These are phyloP conservation scores for Peronospora tabacina DNA, from an alignment of 352 stramenopile genomes.

Conservation along the genomic window DNA sequence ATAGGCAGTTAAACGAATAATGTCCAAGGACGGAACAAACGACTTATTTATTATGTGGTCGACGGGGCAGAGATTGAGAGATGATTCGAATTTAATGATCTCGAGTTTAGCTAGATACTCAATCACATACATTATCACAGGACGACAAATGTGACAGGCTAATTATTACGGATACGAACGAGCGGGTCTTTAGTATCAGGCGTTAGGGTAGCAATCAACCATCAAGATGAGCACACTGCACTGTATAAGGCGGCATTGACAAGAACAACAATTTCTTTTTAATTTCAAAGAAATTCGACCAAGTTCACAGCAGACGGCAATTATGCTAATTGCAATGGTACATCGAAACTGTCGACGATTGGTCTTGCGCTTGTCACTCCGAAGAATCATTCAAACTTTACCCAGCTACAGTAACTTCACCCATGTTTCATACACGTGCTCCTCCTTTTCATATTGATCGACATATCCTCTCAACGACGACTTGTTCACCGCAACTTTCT, in stretches of 20 bases:
- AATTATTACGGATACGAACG: no score
- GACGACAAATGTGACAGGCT: no score
- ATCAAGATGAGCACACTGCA: no score
- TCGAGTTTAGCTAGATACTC: neutral
- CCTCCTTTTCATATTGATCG: conserved; percentile 17
- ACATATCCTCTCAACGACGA: neutral
- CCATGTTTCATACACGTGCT: conserved; percentile 28
- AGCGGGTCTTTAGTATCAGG: no score
- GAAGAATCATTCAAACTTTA: neutral
- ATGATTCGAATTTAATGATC: neutral
- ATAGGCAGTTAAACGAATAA: conserved; percentile 5
- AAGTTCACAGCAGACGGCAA: no score
- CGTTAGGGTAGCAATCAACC: no score
- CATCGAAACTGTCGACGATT: neutral
- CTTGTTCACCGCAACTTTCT: conserved; percentile 3
- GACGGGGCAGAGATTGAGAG: conserved; percentile 1
- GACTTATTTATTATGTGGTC: neutral
- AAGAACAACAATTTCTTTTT: no score
- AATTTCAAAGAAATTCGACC: no score
- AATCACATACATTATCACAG: conserved; percentile 2
- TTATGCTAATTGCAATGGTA: no score
- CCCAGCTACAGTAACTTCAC: conserved; percentile 22
- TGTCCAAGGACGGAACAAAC: conserved; percentile 15
- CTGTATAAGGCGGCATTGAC: no score
- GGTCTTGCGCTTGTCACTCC: neutral